These are phyloP conservation scores for Alloascoidea hylecoeti DNA, from an alignment of 805 yeast species.

Conservation along the genomic window DNA sequence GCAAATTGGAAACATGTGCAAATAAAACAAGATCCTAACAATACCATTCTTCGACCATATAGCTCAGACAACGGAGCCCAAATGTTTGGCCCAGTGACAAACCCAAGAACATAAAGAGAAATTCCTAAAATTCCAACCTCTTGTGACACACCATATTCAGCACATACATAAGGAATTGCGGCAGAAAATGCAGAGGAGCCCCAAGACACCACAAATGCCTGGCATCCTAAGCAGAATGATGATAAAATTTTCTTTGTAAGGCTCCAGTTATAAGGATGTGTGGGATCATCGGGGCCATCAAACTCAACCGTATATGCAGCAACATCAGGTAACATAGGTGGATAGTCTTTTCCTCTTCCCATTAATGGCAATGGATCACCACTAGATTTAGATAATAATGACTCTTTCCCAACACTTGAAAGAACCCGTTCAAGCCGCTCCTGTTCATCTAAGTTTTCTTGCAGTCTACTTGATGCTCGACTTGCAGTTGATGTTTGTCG, in stretches of 20 bases:
- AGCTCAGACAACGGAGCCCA: slow-evolving; percentile 73
- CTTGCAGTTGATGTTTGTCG: too few relatives aligned
- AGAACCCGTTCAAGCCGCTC: too few relatives aligned
- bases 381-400: too few relatives aligned
- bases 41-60: slow-evolving; percentile 51
- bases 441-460: too few relatives aligned
- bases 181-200: slow-evolving; percentile 79
- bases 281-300: slow-evolving; percentile 70
- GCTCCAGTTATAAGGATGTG: slow-evolving; percentile 73
- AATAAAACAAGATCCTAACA: slow-evolving; percentile 44
- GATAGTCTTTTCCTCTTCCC: slow-evolving; percentile 57
- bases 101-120: slow-evolving; percentile 67
- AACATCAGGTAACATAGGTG: slow-evolving; percentile 42
- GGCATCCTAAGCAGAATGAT: slow-evolving; percentile 30
- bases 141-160: slow-evolving; percentile 40
- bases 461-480: too few relatives aligned
- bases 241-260: slow-evolving; percentile 26
- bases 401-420: too few relatives aligned
- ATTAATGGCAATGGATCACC: slow-evolving; percentile 35
- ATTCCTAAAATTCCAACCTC: slow-evolving; percentile 67
- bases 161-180: slow-evolving; percentile 33
- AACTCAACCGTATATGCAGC: slow-evolving; percentile 51
- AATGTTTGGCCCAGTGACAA: slow-evolving; percentile 73
- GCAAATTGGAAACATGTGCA: slow-evolving; percentile 55
- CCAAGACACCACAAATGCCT: slow-evolving; percentile 43